Percentiles rank a stretch among this genome's conserved stretches.
phyloP scores from a whole-genome alignment of 129 eudicot species.

The Logfia minima region DNA sequence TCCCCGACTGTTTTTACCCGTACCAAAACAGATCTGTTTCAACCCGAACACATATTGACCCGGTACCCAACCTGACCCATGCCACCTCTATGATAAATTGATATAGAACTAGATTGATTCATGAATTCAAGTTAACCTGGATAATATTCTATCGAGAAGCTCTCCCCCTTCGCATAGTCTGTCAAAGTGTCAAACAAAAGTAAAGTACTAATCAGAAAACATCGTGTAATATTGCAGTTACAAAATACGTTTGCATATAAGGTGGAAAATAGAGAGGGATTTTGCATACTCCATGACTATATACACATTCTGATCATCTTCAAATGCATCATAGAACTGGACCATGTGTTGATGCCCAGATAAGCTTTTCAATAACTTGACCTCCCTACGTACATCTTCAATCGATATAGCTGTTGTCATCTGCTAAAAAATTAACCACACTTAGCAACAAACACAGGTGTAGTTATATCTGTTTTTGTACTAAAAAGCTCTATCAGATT shows the following conservation, averaged over 20 bases:
- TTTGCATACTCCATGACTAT: conserved; percentile 89
- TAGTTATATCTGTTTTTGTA: background rate
- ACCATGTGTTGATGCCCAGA: conserved; percentile 78
- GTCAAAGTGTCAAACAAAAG: conserved; percentile 43
- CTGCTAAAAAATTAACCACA: conserved; percentile 42
- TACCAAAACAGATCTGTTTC: background rate
- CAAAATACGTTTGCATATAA: background rate
- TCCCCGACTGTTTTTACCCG: background rate
- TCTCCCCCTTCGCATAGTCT: conserved; percentile 98
- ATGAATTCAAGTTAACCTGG: conserved; percentile 49
- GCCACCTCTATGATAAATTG: background rate
- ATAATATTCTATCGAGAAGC: conserved; percentile 82
- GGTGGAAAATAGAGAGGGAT: background rate
- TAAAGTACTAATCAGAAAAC: conserved; percentile 15
- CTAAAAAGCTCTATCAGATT: background rate
- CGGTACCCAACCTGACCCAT: background rate
- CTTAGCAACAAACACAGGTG: conserved; percentile 4
- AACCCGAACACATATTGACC: background rate
- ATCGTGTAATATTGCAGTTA: background rate
- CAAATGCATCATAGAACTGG: conserved; percentile 88
- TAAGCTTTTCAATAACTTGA: conserved; percentile 79
- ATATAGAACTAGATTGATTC: background rate
- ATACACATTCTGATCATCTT: conserved; percentile 82
- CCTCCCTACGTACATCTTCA: conserved; percentile 98
- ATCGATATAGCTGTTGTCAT: conserved; percentile 93